Conservation (phyloP, 257 asterid species). For the Capsicum chinense region DNA sequence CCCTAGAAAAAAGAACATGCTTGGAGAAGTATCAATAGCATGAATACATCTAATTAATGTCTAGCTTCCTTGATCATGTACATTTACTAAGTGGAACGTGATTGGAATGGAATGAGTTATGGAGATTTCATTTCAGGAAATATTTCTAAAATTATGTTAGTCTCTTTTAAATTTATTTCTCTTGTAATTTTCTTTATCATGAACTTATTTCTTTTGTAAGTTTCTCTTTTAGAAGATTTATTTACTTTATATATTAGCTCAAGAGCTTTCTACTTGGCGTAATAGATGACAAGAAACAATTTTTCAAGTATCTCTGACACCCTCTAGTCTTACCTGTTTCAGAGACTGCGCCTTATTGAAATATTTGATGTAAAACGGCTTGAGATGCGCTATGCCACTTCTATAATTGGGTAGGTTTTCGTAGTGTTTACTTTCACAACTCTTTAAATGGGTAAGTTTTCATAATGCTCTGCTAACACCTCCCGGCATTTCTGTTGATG, state of each 20-base stretch:
- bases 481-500: neutral
- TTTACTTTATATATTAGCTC: slow-evolving; percentile 10
- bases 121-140: neutral
- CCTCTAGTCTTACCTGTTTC: slow-evolving; percentile 31
- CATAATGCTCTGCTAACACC: neutral
- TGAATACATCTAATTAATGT: neutral
- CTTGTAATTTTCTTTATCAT: neutral
- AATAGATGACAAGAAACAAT: neutral
- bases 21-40: neutral
- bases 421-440: neutral
- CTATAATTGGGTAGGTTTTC: slow-evolving; percentile 74
- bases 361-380: slow-evolving; percentile 80
- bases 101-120: neutral
- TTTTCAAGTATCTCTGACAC: slow-evolving; percentile 20
- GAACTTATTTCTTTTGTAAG: neutral
- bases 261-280: neutral
- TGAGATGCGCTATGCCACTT: slow-evolving; percentile 84
- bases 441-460: neutral
- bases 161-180: neutral
- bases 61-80: slow-evolving; percentile 12
- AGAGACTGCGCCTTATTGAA: slow-evolving; percentile 87
- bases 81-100: neutral
- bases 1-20: neutral
- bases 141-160: neutral
- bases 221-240: neutral